Conservation (phyloP, 768 basidiomycete genomes). For the Lentinula edodes region DNA sequence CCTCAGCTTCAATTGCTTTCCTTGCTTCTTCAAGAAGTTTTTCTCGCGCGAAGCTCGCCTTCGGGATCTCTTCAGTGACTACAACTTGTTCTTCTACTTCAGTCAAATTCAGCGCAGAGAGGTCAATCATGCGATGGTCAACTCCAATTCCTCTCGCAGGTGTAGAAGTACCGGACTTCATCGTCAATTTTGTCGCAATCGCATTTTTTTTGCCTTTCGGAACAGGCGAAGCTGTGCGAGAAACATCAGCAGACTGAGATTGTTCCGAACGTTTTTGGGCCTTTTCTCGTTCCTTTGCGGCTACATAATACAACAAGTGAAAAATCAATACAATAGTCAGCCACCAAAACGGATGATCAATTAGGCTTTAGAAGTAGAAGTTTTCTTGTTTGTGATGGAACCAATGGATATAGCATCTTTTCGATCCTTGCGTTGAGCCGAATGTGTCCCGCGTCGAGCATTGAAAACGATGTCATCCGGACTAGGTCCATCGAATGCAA, state of each 20-base stretch:
- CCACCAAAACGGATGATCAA: background rate
- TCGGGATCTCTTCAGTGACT: conserved; percentile 53
- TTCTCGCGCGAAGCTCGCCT: conserved; percentile 64
- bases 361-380: conserved; percentile 16
- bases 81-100: conserved; percentile 32
- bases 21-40: conserved; percentile 81
- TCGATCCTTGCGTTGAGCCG: conserved; percentile 32
- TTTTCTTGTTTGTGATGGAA: conserved; percentile 13
- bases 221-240: conserved; percentile 40
- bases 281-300: conserved; percentile 77
- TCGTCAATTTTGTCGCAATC: conserved; percentile 31
- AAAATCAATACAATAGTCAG: conserved; percentile 14
- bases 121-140: conserved; percentile 64
- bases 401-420: conserved; percentile 12
- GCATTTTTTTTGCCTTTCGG: conserved; percentile 5
- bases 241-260: conserved; percentile 36
- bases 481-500: conserved; percentile 78
- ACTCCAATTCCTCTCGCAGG: conserved; percentile 26
- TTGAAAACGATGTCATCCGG: conserved; percentile 87
- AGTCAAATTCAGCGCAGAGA: conserved; percentile 67
- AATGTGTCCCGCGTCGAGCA: conserved; percentile 71
- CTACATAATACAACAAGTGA: conserved; percentile 42
- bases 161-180: conserved; percentile 37
- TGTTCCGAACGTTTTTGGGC: conserved; percentile 44
- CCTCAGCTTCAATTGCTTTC: conserved; percentile 40